Base-by-base conservation (phyloP, 1,284 basidiomycete genomes). In the Stygiomarasmius scandens region DNA sequence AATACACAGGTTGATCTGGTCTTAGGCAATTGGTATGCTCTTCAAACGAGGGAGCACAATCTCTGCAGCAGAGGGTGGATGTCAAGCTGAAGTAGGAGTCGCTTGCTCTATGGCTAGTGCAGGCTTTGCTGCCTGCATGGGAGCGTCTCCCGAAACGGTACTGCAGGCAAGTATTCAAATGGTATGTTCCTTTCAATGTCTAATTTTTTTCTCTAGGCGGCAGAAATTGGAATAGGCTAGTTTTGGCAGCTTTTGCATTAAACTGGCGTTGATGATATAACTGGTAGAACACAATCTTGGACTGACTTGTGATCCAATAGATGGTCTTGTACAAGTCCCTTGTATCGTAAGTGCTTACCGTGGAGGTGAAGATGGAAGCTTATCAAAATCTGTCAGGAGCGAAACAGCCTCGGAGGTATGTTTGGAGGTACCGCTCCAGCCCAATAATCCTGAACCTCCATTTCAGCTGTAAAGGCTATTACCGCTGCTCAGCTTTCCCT, bases 41-140 rank as follows among this genome's bases (percentile, higher is more conserved):
- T 98, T 96, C 80, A 98, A 98, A 71, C 85, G 96, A 55, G 96
- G 96, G 22, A 96, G 95, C 55, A 98, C 96, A 0, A 98, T 98
- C 52, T 93, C 90, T 45, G 96, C 96, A 9, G 96, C 96, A 0
- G 96, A 98, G 72, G 95, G 94, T 43, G 94, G 90, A 20, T 93
- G 90, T 69, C 91, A 93, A 70, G 90, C 90, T 22, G 90, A 93
- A 76, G 91, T 93, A 10, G 90, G 91, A 91, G 92, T 94, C 29
- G 93, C 93, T 1, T 93, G 91, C 64, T 92, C 92, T 1, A 96
- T 95, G 92, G 93, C 95, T 1, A 90, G 90, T 47, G 95, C 90
- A 24, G 96, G 92, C 0, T 96, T 97, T 68, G 92, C 93, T 8
- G 95, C 96, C 1, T 96, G 93, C 65, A 92, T 95, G 86, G 93